A percentile compares a stretch with the other conserved stretches of the same genome.
Evolutionary conservation across 169 alveolate genomes (phyloP).

Genomic region (Hepatocystis sp.): DNA sequence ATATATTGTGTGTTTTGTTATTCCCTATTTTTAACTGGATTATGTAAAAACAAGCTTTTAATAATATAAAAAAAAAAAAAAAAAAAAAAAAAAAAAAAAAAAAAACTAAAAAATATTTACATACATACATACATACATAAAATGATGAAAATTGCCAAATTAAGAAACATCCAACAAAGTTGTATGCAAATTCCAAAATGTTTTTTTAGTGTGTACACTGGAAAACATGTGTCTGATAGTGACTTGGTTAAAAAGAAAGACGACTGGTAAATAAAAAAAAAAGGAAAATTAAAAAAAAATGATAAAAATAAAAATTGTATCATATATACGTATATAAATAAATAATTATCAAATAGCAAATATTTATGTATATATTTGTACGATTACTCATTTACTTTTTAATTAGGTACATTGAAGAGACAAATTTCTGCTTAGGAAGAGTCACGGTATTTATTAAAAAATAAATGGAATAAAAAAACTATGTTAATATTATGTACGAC

Average conservation of each 20-base stretch:
- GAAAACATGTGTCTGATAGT: constrained; percentile 88
- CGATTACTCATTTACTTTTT: not conserved
- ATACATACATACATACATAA: too few relatives aligned
- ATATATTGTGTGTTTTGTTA: too few relatives aligned
- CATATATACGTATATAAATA: too few relatives aligned
- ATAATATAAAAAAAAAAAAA: too few relatives aligned
- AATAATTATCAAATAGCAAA: not conserved
- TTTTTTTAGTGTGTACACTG: constrained; percentile 83
- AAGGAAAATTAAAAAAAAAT: not conserved
- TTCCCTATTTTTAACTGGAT: too few relatives aligned
- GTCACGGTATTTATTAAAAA: constrained; percentile 83
- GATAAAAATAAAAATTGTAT: not conserved
- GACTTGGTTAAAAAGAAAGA: constrained; percentile 90
- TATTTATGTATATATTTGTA: constrained; percentile 4
- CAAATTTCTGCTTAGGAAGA: constrained; percentile 94
- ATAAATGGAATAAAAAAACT: constrained; percentile 9
- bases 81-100: too few relatives aligned
- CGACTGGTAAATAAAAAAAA: constrained; percentile 86
- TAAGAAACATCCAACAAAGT: too few relatives aligned
- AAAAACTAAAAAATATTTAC: too few relatives aligned
- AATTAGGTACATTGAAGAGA: constrained; percentile 89
- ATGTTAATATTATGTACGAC: not conserved
- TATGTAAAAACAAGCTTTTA: too few relatives aligned
- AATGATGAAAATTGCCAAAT: too few relatives aligned
- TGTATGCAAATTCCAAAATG: constrained; percentile 22